Evolutionary conservation across 768 basidiomycete species (phyloP), one percentile per base, ranked within the genome.

Genomic region (Termitomyces sp.): DNA sequence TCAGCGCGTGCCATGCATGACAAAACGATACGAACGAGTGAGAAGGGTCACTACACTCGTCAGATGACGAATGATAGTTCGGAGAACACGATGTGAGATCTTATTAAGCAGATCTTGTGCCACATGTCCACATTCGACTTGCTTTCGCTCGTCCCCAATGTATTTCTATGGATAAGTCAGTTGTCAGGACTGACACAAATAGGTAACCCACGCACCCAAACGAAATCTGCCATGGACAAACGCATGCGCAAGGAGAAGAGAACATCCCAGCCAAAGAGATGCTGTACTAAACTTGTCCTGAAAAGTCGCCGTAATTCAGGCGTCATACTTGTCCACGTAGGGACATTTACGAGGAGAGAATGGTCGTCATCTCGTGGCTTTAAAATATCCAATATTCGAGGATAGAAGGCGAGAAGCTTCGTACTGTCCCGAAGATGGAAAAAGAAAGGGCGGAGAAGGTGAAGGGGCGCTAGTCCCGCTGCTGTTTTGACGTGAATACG

Each of bases 221-320:
- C 67, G 58, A 76, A 75, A 67, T 82, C 81, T 1, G 78, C 75
- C 21, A 83, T 58, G 8, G 80, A 74, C 53, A 89, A 73, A 43
- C 79, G 72, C 74, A 87, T 74, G 49, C 87, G 77, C 35, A 84
- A 69, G 0, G 74, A 75, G 41, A 82, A 66, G 23, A 87, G 64
- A 47, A 67, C 67, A 50, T 82, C 76, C 75, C 78, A 84, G 1
- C 88, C 87, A 64, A 83, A 89, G 14, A 91, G 68, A 64, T 87
- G 80, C 9, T 72, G 74, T 0, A 71, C 62, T 17, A 90, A 64
- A 58, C 84, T 83, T 15, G 67, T 67, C 44, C 79, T 72, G 57
- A 88, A 78, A n/a, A 73, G 74, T 23, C 56, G 56, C 23, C 75
- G 75, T 7, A 82, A 60, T 7, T 75, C 76, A 23, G 62, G 59